Conservation (phyloP, 129 eudicot species). For the Lactuca sativa region DNA sequence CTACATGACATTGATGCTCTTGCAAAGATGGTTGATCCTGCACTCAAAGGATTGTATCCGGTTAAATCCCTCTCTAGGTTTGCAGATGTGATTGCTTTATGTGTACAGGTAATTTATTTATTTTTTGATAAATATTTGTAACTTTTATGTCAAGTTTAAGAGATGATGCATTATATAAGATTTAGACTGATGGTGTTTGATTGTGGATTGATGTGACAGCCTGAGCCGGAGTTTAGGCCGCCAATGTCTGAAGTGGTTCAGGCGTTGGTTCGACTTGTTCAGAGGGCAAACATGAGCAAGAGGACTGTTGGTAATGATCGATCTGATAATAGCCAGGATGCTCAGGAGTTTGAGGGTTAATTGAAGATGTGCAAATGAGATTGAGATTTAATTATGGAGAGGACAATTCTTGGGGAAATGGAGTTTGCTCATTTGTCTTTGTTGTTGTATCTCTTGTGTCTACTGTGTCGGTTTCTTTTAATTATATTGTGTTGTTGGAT, state of each 20-base stretch:
- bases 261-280: constrained; percentile 93
- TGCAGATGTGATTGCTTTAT: constrained; percentile 93
- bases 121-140: no score
- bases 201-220: constrained; percentile 38
- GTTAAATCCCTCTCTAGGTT: constrained; percentile 94
- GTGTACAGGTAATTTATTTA: constrained; percentile 70
- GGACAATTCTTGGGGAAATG: background rate
- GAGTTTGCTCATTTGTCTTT: background rate
- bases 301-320: constrained; percentile 79
- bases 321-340: constrained; percentile 36
- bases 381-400: background rate
- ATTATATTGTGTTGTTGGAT: constrained; percentile 17
- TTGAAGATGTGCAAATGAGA: background rate
- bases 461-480: constrained; percentile 1
- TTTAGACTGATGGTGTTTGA: background rate
- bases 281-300: constrained; percentile 97
- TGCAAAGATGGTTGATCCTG: constrained; percentile 94
- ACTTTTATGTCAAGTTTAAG: background rate
- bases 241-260: constrained; percentile 99
- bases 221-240: constrained; percentile 97
- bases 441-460: background rate
- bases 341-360: constrained; percentile 27
- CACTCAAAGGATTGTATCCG: constrained; percentile 90
- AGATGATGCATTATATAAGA: background rate
- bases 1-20: constrained; percentile 98